Conservation (phyloP, 441 rosid genomes). For the Lagerstroemia fauriei region DNA sequence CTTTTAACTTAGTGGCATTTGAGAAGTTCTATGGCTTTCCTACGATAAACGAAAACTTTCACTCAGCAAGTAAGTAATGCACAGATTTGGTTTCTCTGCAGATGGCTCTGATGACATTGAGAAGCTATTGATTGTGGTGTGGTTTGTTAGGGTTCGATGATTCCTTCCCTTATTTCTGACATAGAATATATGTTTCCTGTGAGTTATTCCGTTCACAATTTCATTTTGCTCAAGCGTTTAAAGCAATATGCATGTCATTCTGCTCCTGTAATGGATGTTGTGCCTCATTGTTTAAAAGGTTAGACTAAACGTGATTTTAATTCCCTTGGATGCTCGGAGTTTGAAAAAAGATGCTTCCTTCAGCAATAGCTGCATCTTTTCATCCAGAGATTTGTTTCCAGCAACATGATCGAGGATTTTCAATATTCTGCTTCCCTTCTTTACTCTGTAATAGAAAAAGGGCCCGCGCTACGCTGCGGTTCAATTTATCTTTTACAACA, state of each 20-base stretch:
- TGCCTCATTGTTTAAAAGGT: background rate
- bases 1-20: too few species aligned
- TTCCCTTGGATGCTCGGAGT: background rate
- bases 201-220: conserved; percentile 27
- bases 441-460: too few species aligned
- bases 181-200: conserved; percentile 57
- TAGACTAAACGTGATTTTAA: background rate
- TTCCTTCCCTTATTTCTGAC: conserved; percentile 62
- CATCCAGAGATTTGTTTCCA: background rate
- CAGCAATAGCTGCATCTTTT: background rate
- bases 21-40: background rate
- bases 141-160: conserved; percentile 63
- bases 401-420: background rate
- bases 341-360: background rate
- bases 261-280: background rate
- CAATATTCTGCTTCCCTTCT: too few species aligned
- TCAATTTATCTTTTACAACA: too few species aligned
- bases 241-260: background rate
- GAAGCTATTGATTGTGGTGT: conserved; percentile 43
- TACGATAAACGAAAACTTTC: too few species aligned
- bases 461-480: too few species aligned
- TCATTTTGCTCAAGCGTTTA: background rate
- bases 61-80: background rate
- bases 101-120: conserved; percentile 46
- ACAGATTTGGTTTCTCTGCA: conserved; percentile 21